Evolutionary conservation across 768 basidiomycete genomes (phyloP), one percentile per base, ranked within the genome.

Genomic region (Lentinula raphanica): DNA sequence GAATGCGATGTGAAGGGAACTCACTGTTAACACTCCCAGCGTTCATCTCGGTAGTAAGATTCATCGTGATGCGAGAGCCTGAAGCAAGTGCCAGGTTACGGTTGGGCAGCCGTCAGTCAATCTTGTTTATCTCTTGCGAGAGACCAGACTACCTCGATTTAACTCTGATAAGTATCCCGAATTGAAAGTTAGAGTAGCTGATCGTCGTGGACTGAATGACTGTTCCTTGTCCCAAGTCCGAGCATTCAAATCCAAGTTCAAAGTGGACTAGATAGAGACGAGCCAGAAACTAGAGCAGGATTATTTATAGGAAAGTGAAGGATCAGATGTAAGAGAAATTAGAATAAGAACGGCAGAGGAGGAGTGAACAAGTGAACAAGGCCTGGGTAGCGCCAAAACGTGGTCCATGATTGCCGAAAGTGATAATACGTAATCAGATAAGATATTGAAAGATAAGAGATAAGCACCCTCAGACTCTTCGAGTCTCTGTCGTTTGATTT

Each of bases 321-420:
- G 8, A n/a, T 15, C 29, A 36, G 21, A 21, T 9, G 23, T 6
- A n/a, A 12, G 42, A 50, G 19, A 50, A 50, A 36, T n/a, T n/a
- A n/a, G n/a, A n/a, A n/a, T n/a, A n/a, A 12, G 13, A 50, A 12
- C 49, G 36, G 31, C 29, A 50, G 29, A 32, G 29, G 36, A 50
- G 31, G 29, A 35, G 32, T 21, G 19, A 35, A 50, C 31, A 50
- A 50, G 49, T n/a, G 49, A 23, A 50, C 32, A 32, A 50, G 49
- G 49, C 31, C 32, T 21, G 49, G 31, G 49, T 50, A 50, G 49
- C 46, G n/a, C 27, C 17, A 49, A 44, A 50, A 50, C 49, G 49
- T 50, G 49, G 49, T 12, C n/a, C 13, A n/a, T 50, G 23, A 50
- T 50, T 35, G 49, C 49, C 49, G 49, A 23, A n/a, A 19, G 46